Conservation (phyloP, 2,329 filamentous ascomycete genomes). For the Paecilomyces fulvus region DNA sequence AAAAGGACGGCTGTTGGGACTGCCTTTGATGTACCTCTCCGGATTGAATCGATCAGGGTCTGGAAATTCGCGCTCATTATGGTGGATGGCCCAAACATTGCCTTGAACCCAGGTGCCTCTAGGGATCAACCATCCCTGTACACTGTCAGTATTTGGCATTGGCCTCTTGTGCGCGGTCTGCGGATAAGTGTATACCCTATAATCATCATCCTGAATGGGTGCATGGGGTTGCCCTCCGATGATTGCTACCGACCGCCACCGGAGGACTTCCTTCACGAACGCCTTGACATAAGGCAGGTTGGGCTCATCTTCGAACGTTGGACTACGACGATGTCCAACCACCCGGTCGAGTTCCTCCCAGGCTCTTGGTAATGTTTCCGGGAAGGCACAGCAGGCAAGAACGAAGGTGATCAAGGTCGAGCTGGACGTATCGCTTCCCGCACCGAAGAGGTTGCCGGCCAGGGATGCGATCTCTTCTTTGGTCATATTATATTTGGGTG, state of each 20-base stretch:
- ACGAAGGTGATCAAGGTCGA: slow-evolving; percentile 21
- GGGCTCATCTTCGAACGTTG: slow-evolving; percentile 21
- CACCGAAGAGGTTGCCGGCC: slow-evolving; percentile 35
- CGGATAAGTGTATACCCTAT: slow-evolving; percentile 7
- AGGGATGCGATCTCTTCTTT: slow-evolving; percentile 40
- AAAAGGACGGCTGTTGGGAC: slow-evolving; percentile 37
- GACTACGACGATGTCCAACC: slow-evolving; percentile 22
- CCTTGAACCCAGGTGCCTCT: slow-evolving; percentile 13
- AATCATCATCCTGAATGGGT: slow-evolving; percentile 15
- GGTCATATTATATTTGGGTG: slow-evolving; percentile 38
- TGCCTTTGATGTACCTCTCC: slow-evolving; percentile 34
- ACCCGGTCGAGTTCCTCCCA: slow-evolving; percentile 28
- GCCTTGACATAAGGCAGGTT: slow-evolving; percentile 22
- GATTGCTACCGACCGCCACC: slow-evolving; percentile 20
- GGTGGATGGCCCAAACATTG: slow-evolving; percentile 19
- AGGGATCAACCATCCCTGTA: slow-evolving; percentile 12
- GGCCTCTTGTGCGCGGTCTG: too few species aligned
- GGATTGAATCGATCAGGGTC: slow-evolving; percentile 24
- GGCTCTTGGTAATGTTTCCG: slow-evolving; percentile 14
- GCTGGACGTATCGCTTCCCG: slow-evolving; percentile 21
- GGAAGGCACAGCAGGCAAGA: slow-evolving; percentile 19
- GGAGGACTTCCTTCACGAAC: slow-evolving; percentile 22
- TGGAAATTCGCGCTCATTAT: slow-evolving; percentile 34
- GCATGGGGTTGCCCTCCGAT: slow-evolving; percentile 17
- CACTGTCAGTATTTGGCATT: slow-evolving; percentile 5